Evolutionary conservation across 805 yeast species (phyloP), one percentile per base, ranked within the genome.

Genomic region (Ogataea siamensis): DNA sequence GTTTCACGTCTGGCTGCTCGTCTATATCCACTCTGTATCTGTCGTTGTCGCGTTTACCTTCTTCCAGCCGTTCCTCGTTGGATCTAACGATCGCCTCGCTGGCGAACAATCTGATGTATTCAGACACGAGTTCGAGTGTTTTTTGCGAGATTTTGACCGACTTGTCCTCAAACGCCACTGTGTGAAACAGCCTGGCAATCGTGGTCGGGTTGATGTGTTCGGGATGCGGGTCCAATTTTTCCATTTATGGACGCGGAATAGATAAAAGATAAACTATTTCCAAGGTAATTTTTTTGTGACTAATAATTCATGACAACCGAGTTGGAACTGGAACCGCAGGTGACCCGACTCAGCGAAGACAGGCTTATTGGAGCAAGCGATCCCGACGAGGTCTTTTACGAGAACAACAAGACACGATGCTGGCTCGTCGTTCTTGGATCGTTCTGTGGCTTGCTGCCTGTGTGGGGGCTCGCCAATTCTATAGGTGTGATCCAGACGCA

Each of bases 401-500:
- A 71, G 0, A 72, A 67, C 33, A 71, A 73, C 18, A 72, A 73
- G 1, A 39, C 52, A 25, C 43, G 50, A 34, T 70, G 71, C 7
- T 65, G 64, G 49, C 40, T 43, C 12, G 73, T 70, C 5, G 65
- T 68, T 4, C 32, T 63, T 2, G 76, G 75, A 4, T 60, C 67
- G 2, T 66, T 65, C 40, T 43, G 62, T 24, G 75, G 74, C 3
- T 54, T 66, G 14, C 43, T 66, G 16, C 66, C 67, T 5, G 63
- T 41, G 10, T 71, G 78, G 48, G 87, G 87, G 2, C 45, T 76
- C 16, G 55, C 76, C 37, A 80, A 80, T 52, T 59, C 80, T 2
- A 62, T 71, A 13, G 86, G 87, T 43, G 83, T 76, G 6, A 65
- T 80, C 25, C 80, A 80, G 57, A 70, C 80, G 2, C 74, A 78